A percentile compares a stretch with the other conserved stretches of the same genome.
Conservation (phyloP, 179 eudicot species). For the Amaranthus tricolor region DNA sequence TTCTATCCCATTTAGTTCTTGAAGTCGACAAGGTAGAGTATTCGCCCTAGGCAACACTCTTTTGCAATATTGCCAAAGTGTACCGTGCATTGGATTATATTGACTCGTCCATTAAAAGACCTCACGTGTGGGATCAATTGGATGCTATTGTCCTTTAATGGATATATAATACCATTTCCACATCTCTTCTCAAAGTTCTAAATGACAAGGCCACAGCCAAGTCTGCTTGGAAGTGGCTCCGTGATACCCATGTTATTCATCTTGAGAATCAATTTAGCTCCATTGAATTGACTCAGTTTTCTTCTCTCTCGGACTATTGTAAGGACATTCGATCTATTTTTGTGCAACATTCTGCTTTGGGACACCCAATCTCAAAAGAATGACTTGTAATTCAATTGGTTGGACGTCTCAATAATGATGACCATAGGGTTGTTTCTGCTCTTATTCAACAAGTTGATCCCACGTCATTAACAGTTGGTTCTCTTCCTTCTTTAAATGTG, state of each 20-base stretch:
- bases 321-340: background rate
- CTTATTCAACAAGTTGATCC: background rate
- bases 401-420: background rate
- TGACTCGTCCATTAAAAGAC: background rate
- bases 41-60: background rate
- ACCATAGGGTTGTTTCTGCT: background rate
- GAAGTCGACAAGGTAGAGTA: too few species aligned
- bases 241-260: background rate
- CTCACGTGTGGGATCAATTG: background rate
- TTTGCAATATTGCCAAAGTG: background rate
- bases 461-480: too few species aligned
- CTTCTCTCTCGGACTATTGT: background rate
- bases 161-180: background rate
- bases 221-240: too few species aligned
- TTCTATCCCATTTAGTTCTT: too few species aligned
- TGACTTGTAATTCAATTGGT: background rate
- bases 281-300: background rate
- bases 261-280: background rate
- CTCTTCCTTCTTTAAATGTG: too few species aligned
- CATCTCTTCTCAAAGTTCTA: too few species aligned
- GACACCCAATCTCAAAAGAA: background rate
- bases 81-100: background rate
- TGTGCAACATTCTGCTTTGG: background rate
- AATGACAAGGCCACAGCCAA: too few species aligned
- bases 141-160: constrained; percentile 4